Evolutionary conservation across 2,329 filamentous ascomycete genomes (phyloP), one percentile per base, ranked within the genome.

Genomic region (Phialophora macrospora): DNA sequence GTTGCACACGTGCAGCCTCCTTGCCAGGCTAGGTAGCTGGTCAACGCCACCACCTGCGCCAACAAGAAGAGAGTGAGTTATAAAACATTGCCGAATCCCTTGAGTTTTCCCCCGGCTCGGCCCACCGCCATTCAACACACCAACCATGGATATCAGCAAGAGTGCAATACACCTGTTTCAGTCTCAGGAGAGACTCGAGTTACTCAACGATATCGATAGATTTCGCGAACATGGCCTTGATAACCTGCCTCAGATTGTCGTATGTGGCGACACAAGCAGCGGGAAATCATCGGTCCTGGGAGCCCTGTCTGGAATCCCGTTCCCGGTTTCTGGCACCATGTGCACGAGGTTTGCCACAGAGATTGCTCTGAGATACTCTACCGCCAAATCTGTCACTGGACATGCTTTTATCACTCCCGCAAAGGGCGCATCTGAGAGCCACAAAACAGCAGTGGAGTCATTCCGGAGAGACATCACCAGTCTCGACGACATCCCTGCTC

Each of bases 341-440:
- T 89, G 87, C 70, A 89, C 87, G 0, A 79, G 86, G 20, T 88
- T 87, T 66, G 82, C 85, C 3, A 87, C 85, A 28, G 85, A 88
- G 72, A 82, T 88, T 63, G 78, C 85, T 4, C 77, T 87, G n/a
- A 80, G 85, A 51, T 64, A 70, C 24, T 69, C 72, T 8, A 9
- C 69, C 2, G 63, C 70, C 44, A 56, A 69, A 20, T 20, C 51
- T 14, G 51, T 66, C 11, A 66, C 71, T 4, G 70, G 72, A 7
- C 52, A 64, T 6, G 72, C 74, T 9, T 73, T 65, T 56, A 73
- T 76, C 55, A 71, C 66, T 30, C 72, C 74, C 3, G 65, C 61
- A 11, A 55, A 68, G 26, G 60, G 70, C 41, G 66, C 72, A 6
- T 56, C 70, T 8, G 62, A 67, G n/a, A 66, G 66, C 17, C 71